Percentiles rank a stretch among this genome's conserved stretches.
Conservation (phyloP, 225 moss, liverwort and hornwort species). For the Sphagnum contortum region DNA sequence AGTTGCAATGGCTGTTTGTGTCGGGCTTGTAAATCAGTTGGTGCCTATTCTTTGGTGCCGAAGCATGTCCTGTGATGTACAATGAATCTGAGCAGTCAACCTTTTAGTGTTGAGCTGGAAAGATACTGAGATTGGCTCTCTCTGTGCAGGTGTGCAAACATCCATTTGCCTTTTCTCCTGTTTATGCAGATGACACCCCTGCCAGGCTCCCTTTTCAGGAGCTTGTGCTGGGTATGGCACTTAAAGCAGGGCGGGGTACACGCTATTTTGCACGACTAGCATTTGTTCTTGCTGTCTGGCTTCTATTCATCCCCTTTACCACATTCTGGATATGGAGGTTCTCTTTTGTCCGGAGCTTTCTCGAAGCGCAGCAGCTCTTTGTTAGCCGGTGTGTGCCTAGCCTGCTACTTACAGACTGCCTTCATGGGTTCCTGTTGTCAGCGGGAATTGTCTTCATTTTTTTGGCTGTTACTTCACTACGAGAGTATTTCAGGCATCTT, state of each 20-base stretch:
- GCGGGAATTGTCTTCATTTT: slow-evolving; percentile 99
- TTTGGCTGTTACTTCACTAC: slow-evolving; percentile 86
- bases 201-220: slow-evolving; percentile 83
- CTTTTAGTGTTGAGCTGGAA: too few relatives aligned
- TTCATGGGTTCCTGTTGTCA: slow-evolving; percentile 90
- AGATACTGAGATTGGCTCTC: background rate
- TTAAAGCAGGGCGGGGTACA: slow-evolving; percentile 70
- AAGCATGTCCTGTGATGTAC: too few relatives aligned
- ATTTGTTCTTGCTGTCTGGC: slow-evolving; percentile 93
- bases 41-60: too few relatives aligned
- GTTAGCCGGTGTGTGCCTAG: slow-evolving; percentile 76
- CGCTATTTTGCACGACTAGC: slow-evolving; percentile 69
- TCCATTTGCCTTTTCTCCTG: slow-evolving; percentile 94
- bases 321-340: slow-evolving; percentile 99
- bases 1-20: too few relatives aligned
- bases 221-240: slow-evolving; percentile 67
- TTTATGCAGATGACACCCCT: slow-evolving; percentile 82
- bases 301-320: slow-evolving; percentile 83
- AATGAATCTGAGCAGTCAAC: too few relatives aligned
- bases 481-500: slow-evolving; percentile 94
- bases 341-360: slow-evolving; percentile 86
- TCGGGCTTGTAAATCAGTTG: too few relatives aligned
- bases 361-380: slow-evolving; percentile 83
- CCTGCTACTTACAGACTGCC: slow-evolving; percentile 85
- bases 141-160: slow-evolving; percentile 93